These are phyloP conservation scores for Eustoma russellianum DNA, from an alignment of 257 asterid species.

Conservation along the genomic window DNA sequence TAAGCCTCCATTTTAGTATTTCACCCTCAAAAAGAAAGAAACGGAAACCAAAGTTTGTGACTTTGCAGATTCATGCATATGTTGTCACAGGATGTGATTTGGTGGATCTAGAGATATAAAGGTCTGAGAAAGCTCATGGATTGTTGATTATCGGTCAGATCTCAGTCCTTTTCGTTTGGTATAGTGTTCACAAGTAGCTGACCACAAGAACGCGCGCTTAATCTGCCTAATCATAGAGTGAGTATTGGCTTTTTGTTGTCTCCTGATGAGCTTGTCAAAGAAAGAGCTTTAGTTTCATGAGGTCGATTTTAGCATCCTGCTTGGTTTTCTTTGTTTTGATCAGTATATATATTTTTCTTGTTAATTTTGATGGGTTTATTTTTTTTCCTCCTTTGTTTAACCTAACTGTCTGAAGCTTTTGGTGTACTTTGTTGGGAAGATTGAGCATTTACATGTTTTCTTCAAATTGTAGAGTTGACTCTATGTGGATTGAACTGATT, in stretches of 20 bases:
- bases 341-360: constrained; percentile 1
- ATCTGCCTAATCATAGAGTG: constrained; percentile 24
- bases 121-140: constrained; percentile 21
- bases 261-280: not conserved
- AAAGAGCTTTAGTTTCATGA: constrained; percentile 5
- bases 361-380: not conserved
- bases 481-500: constrained; percentile 6
- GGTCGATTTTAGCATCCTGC: constrained; percentile 4
- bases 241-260: constrained; percentile 12
- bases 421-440: constrained; percentile 8
- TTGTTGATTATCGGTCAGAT: constrained; percentile 27
- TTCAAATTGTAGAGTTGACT: constrained; percentile 2
- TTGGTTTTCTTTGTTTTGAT: not conserved
- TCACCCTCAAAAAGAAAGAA: not conserved
- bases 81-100: constrained; percentile 10
- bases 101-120: constrained; percentile 43
- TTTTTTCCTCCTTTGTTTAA: constrained; percentile 7
- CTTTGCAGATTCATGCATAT: not conserved
- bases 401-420: constrained; percentile 5
- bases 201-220: constrained; percentile 11
- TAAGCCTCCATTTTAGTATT: too few species aligned
- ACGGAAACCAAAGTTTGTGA: constrained; percentile 1
- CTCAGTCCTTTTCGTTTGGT: constrained; percentile 22
- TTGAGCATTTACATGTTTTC: constrained; percentile 11
- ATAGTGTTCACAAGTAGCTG: constrained; percentile 14